Conservation (phyloP, 2,329 filamentous ascomycete genomes). For the Fusarium subglutinans region DNA sequence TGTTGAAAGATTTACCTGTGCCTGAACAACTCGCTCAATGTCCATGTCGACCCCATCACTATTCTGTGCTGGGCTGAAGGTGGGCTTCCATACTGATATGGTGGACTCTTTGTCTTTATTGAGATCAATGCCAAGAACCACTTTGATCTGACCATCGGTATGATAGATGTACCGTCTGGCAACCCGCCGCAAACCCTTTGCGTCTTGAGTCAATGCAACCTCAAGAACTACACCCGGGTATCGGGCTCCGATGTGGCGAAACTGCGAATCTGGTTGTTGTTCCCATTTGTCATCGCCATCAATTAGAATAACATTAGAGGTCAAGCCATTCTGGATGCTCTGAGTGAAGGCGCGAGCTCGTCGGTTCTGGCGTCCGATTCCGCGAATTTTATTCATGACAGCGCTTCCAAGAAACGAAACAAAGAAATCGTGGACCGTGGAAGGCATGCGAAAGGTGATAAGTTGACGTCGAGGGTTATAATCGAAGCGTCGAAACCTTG, state of each 20-base stretch:
- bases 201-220: not conserved
- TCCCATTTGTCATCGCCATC: too few relatives aligned
- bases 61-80: rapidly evolving
- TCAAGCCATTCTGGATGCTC: rapidly evolving
- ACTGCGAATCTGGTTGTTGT: not conserved
- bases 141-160: not conserved
- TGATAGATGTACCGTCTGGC: not conserved
- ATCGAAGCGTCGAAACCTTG: too few relatives aligned
- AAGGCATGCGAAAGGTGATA: too few relatives aligned
- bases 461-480: too few relatives aligned
- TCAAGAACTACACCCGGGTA: rapidly evolving
- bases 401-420: rapidly evolving
- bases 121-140: not conserved
- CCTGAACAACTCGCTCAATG: not conserved
- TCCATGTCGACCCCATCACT: rapidly evolving
- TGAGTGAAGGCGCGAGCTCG: too few relatives aligned
- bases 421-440: rapidly evolving
- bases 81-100: not conserved
- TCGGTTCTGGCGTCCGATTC: too few relatives aligned
- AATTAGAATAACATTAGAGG: rapidly evolving
- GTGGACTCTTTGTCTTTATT: not conserved
- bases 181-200: rapidly evolving
- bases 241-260: rapidly evolving
- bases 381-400: rapidly evolving
- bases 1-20: not conserved